phyloP scores from a whole-genome alignment of 768 basidiomycete species.

The Mycena galopus region DNA sequence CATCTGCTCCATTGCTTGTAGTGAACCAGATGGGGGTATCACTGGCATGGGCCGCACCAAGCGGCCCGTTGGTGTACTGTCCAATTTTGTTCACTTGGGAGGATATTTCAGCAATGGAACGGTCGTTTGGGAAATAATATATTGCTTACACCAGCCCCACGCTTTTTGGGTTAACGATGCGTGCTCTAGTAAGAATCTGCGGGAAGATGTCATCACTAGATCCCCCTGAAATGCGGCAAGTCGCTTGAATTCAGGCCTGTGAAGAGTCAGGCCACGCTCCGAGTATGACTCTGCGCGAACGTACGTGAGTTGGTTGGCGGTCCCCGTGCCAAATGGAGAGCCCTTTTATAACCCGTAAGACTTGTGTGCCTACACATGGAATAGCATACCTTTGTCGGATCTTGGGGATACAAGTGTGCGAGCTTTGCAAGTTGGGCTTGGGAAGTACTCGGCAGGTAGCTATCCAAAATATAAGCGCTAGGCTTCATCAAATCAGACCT shows the following conservation, averaged over 20 bases:
- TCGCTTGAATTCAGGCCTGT: constrained; percentile 56
- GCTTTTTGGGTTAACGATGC: constrained; percentile 46
- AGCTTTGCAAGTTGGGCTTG: not conserved
- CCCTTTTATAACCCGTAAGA: constrained; percentile 8
- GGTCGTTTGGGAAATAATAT: not conserved
- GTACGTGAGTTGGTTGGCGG: constrained; percentile 17
- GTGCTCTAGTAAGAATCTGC: constrained; percentile 50
- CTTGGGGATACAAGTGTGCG: not conserved
- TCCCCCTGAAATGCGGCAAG: constrained; percentile 55
- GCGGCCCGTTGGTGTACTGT: not conserved
- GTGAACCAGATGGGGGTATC: not conserved
- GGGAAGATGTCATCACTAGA: constrained; percentile 48
- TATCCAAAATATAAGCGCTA: not conserved
- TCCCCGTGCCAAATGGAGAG: constrained; percentile 29
- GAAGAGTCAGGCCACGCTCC: not conserved
- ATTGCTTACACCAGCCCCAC: constrained; percentile 49
- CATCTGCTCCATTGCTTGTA: not conserved
- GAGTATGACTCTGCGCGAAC: not conserved
- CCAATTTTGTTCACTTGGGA: not conserved
- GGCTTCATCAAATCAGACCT: not conserved
- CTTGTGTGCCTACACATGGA: not conserved
- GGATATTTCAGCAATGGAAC: not conserved
- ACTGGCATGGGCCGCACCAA: not conserved
- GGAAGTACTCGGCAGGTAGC: not conserved
- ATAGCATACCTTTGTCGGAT: constrained; percentile 5